phyloP scores from a whole-genome alignment of 2,329 filamentous ascomycete species.

The Xylaria hypoxylon region DNA sequence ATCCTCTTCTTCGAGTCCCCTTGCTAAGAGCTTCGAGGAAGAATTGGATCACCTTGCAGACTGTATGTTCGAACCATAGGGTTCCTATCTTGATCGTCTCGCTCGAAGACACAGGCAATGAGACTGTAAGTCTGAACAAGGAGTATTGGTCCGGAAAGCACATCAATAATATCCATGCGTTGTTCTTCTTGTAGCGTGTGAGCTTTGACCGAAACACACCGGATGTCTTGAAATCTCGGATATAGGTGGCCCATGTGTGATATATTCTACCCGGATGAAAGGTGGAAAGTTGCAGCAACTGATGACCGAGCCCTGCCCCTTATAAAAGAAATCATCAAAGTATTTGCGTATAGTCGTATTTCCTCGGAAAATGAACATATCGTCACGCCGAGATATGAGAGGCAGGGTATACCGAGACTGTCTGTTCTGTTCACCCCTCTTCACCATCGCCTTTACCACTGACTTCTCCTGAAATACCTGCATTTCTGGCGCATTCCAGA shows the following conservation, averaged over 20 bases:
- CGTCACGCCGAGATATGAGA: neutral
- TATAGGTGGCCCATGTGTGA: too few species aligned
- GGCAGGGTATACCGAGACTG: too few species aligned
- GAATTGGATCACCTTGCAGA: neutral
- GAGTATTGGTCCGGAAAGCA: too few species aligned
- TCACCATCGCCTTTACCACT: too few species aligned
- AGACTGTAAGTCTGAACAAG: neutral
- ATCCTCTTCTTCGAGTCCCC: neutral
- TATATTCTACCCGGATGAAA: neutral
- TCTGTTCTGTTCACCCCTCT: too few species aligned
- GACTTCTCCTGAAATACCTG: neutral
- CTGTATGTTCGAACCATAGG: neutral
- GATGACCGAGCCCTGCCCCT: too few species aligned
- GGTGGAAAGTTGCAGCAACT: neutral
- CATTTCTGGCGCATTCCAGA: slow-evolving; percentile 1
- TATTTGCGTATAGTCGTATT: neutral
- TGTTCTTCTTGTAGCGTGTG: neutral
- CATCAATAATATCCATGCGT: too few species aligned
- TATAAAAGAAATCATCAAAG: too few species aligned
- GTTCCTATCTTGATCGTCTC: neutral
- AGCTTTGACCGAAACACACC: neutral
- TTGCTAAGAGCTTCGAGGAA: neutral
- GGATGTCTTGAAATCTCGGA: neutral
- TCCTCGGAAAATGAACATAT: neutral
- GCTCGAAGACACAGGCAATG: slow-evolving; percentile 8